Evolutionary conservation across 352 stramenopile species (phyloP), one percentile per base, ranked within the genome.

Genomic region (Pythium phragmitis): DNA sequence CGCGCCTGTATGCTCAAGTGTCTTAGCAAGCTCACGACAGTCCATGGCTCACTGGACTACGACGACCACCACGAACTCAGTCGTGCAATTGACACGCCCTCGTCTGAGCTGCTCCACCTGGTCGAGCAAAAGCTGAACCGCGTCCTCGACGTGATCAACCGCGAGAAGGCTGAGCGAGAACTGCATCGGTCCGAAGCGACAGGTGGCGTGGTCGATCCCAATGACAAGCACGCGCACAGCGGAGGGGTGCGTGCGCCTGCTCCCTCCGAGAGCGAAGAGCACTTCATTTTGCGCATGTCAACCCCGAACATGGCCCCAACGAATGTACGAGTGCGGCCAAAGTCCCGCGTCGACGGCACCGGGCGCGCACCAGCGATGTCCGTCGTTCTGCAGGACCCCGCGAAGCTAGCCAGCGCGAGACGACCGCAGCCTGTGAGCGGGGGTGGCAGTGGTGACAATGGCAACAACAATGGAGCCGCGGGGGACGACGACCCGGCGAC

Each of bases 271-370:
- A 90, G 72, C n/a, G 82, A 94, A 51, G 78, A 92, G 54, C 85
- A 92, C 67, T 94, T 92, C 52, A 94, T 94, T 53, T 49, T 94
- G 37, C 82, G 79, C 34, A 91, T 94, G 77, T 89, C 85, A n/a
- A 78, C 70, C 2, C 76, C 85, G 28, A 85, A 88, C 54, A 82
- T 74, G 12, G 85, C 85, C 19, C 59, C 81, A 16, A 67, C 76
- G 14, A 94, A 94, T 48, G 77, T 94, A 39, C 79, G 82, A n/a
- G 85, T 94, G 63, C 79, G 83, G 13, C 83, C 80, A 8, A 92
- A 89, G 63, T 90, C 81, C 14, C 75, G 70, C 26, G 26, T 30
- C 3, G 65, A 57, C 23, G 66, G 65, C 7, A 51, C 17, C 7
- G 68, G 60, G 14, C 75, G 69, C 12, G 69, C 66, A 36, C 56